Conservation (phyloP, 2,329 filamentous ascomycete genomes). For the Colletotrichum spinosum region DNA sequence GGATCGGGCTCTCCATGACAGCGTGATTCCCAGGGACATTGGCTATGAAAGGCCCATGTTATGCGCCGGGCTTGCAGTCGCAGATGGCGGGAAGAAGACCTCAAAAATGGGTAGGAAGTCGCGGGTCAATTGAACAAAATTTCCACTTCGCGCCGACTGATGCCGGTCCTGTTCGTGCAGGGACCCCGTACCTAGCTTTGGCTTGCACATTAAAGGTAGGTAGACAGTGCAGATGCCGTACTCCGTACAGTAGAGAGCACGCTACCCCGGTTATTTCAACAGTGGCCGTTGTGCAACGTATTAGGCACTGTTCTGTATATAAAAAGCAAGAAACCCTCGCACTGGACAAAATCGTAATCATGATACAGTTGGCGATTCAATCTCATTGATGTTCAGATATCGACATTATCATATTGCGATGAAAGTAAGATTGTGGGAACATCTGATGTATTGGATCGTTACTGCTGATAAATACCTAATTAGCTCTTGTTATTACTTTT, state of each 20-base stretch:
- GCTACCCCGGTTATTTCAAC: too few species aligned
- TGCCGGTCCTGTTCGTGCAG: constrained; percentile 16
- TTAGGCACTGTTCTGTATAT: too few species aligned
- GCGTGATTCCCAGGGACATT: constrained; percentile 60
- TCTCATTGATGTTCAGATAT: too few species aligned
- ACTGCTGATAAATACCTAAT: too few species aligned
- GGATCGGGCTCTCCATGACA: constrained; percentile 55
- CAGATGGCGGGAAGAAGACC: background rate
- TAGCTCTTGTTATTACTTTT: too few species aligned
- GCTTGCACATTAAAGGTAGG: background rate
- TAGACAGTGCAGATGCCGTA: constrained; percentile 1
- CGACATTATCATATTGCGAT: too few species aligned
- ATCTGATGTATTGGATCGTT: too few species aligned
- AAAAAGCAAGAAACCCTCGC: too few species aligned
- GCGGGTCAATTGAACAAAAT: constrained; percentile 21
- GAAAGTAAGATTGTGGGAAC: too few species aligned
- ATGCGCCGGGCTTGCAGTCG: constrained; percentile 27
- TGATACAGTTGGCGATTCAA: too few species aligned
- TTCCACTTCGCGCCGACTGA: constrained; percentile 36
- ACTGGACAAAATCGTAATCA: too few species aligned
- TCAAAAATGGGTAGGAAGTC: background rate
- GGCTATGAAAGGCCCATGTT: constrained; percentile 54
- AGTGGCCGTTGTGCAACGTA: too few species aligned
- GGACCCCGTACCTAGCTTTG: background rate
- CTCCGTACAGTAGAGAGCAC: background rate